Evolutionary conservation across 1,284 basidiomycete genomes (phyloP), one percentile per base, ranked within the genome.

Genomic region (Neonothopanus nambi): DNA sequence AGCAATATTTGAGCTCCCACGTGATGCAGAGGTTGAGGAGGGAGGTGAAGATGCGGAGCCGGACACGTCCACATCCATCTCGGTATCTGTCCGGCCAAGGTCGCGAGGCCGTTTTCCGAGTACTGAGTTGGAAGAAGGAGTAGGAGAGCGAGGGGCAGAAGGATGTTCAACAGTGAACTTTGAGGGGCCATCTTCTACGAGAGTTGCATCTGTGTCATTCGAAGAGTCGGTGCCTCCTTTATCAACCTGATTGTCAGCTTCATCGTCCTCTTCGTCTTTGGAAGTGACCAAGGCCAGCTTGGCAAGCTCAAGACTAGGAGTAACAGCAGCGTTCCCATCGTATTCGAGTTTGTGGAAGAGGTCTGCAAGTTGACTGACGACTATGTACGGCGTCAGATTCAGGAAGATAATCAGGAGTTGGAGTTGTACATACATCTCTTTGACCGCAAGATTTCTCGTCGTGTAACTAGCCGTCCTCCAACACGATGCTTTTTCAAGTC

Each of bases 281-380:
- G 91, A 89, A 3, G 93, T 93, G 17, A 96, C 89, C 15, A 97
- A 78, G 0, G 94, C 94, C n/a, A 97, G 80, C 65, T 95, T 95
- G 7, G 94, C 94, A 11, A 97, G 78, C 63, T 95, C 91, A 42
- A 93, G 74, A 4, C 87, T 85, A 0, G 93, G 93, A 0, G 91
- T 92, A 21, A 97, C 84, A 5, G 93, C 80, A 5, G 84, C 67
- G 1, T 74, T 70, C 36, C 85, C 79, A 53, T 79, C 80, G 55
- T 82, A 82, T 60, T 93, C 89, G 52, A 97, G 79, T 52, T 89
- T 78, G 68, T 77, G 80, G 72, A 95, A 96, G 4, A 97, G 77
- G 17, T 81, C 79, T 6, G 88, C 87, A 4, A 97, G 80, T 50
- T 89, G 87, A 49, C 76, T 76, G 54, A 94, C 87, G 67, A 95